phyloP scores from a whole-genome alignment of 2,329 filamentous ascomycete species.

The Colletotrichum brevisporum region DNA sequence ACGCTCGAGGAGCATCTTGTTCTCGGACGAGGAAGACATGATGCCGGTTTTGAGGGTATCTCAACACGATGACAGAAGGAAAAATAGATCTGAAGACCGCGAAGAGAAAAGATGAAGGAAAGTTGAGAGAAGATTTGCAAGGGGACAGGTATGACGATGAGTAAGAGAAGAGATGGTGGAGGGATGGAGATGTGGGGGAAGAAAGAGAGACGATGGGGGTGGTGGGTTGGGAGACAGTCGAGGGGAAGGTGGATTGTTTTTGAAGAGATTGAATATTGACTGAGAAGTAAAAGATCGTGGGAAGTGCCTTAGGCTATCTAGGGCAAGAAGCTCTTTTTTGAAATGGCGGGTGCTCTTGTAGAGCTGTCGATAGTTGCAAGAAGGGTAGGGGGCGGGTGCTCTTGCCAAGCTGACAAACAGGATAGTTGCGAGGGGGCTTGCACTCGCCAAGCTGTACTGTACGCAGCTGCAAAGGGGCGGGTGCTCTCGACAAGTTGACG shows the following conservation, averaged over 20 bases:
- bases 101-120: constrained; percentile 1
- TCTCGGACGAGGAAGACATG: constrained; percentile 25
- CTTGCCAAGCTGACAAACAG: neutral
- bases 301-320: constrained; percentile 17
- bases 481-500: too few relatives aligned
- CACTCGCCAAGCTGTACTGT: neutral
- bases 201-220: neutral
- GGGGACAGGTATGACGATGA: neutral
- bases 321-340: neutral
- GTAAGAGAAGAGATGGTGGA: constrained; percentile 7
- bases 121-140: neutral
- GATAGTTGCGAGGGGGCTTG: neutral
- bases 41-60: neutral
- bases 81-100: neutral
- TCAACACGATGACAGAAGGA: neutral
- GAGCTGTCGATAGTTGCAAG: neutral
- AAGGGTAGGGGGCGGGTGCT: neutral
- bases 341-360: neutral
- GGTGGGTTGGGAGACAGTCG: neutral
- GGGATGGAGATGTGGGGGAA: neutral
- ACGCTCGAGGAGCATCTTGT: constrained; percentile 31
- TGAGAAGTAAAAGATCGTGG: constrained; percentile 8
- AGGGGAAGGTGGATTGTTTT: neutral
- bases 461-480: too few relatives aligned
- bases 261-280: neutral